Evolutionary conservation across 1,139 yeast species (phyloP), one percentile per base, ranked within the genome.

Genomic region (Pichia sp.): DNA sequence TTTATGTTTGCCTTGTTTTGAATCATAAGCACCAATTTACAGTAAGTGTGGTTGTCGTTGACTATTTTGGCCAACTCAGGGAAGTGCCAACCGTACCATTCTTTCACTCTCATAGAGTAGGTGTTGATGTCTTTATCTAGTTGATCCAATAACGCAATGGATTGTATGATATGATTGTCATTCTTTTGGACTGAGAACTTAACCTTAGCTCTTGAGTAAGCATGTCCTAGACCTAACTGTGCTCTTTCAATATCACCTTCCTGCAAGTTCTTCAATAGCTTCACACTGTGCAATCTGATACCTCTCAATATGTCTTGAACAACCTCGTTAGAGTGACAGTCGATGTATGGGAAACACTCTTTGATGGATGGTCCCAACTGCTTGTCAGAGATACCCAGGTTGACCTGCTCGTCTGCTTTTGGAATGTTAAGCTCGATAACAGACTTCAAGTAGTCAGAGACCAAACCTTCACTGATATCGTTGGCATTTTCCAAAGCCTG

Each of bases 71-170:
- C 96, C 78, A 93, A 84, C 77, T 93, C 99, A 57, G 99, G 99
- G 84, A 93, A 93, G 74, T 93, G 99, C 99, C 99, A 93, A 64
- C 98, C 98, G 75, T 93, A 93, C 99, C 99, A 93, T 77, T 93
- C 99, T 80, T 93, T 93, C 70, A 89, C 92, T 79, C 99, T 86
- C 99, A 93, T 93, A 61, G 98, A 93, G 74, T 88, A 93, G 57
- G 98, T 93, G 77, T 93, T 93, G 72, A 93, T 84, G 70, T 93
- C 99, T 77, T 93, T 93, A 76, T 93, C 99, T 65, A 93, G 83
- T 72, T 95, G 97, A 72, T 93, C 99, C 66, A 93, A 82, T 63
- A 93, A 78, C 49, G 99, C 98, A 77, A 93, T 93, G 54, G 99
- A 97, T 78, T 95, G 99, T 70, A 93, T 93, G 71, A 93, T 93